Percentiles rank a stretch among this genome's conserved stretches.
Conservation (phyloP, 2,329 filamentous ascomycete genomes). For the Ophiostoma perfectum region DNA sequence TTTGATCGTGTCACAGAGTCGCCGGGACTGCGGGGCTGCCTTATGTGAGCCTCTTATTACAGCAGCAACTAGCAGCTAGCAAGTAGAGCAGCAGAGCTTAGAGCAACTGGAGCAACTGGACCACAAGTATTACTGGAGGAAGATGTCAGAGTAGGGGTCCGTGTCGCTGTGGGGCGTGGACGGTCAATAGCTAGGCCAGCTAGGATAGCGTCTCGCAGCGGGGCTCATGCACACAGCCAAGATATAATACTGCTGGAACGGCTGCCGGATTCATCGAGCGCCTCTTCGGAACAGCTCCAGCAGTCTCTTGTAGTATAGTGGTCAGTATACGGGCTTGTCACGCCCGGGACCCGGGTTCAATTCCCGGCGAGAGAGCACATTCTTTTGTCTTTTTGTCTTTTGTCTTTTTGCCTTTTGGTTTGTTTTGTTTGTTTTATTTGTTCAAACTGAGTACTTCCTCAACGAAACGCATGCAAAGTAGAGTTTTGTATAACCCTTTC, state of each 20-base stretch:
- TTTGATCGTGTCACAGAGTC: constrained; percentile 13
- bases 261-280: neutral
- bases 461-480: too few relatives aligned
- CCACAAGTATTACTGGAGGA: neutral
- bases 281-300: neutral
- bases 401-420: neutral
- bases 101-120: too few relatives aligned
- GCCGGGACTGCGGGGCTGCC: constrained; percentile 9
- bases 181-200: neutral
- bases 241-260: neutral
- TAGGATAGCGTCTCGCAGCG: neutral
- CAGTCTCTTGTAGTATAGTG: constrained; percentile 14
- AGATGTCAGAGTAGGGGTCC: neutral
- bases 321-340: constrained; percentile 13
- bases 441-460: too few relatives aligned
- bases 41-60: constrained; percentile 9
- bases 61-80: neutral
- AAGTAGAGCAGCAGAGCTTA: neutral
- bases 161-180: neutral
- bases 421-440: neutral
- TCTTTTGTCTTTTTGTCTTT: neutral
- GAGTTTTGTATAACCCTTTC: too few relatives aligned
- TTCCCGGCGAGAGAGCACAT: constrained; percentile 11
- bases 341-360: constrained; percentile 13
- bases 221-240: neutral